Evolutionary conservation across 345 rosid species (phyloP).

Genomic region (Kandelia obovata): DNA sequence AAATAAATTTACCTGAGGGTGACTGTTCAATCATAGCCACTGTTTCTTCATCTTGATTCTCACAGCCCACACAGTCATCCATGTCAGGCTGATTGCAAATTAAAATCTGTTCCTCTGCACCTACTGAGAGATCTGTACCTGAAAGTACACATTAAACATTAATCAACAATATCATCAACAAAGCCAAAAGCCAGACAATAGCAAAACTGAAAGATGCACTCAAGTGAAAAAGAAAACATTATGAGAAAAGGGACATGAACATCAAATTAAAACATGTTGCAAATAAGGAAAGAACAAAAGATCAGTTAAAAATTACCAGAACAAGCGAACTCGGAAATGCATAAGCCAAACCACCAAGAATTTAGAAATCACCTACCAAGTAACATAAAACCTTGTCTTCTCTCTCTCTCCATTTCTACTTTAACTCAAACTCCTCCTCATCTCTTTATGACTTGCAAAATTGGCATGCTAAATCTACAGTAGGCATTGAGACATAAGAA

Average conservation of each 20-base stretch:
- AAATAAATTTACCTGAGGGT: conserved; percentile 48
- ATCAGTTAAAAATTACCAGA: neutral
- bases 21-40: conserved; percentile 87
- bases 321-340: no score
- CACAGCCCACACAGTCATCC: conserved; percentile 75
- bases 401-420: no score
- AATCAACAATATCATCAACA: neutral
- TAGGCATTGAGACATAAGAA: no score
- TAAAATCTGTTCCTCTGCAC: conserved; percentile 82
- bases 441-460: no score
- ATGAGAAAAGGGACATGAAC: neutral
- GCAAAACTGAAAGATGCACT: neutral
- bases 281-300: neutral
- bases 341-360: no score
- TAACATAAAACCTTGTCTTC: no score
- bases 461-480: no score
- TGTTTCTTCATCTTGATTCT: conserved; percentile 75
- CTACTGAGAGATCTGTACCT: conserved; percentile 57
- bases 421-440: no score
- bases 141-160: conserved; percentile 16
- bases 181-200: neutral
- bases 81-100: conserved; percentile 69
- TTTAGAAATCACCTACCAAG: no score
- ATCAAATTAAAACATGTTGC: neutral
- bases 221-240: neutral